Conservation (phyloP, 805 yeast species). For the Wickerhamiella galacta region DNA sequence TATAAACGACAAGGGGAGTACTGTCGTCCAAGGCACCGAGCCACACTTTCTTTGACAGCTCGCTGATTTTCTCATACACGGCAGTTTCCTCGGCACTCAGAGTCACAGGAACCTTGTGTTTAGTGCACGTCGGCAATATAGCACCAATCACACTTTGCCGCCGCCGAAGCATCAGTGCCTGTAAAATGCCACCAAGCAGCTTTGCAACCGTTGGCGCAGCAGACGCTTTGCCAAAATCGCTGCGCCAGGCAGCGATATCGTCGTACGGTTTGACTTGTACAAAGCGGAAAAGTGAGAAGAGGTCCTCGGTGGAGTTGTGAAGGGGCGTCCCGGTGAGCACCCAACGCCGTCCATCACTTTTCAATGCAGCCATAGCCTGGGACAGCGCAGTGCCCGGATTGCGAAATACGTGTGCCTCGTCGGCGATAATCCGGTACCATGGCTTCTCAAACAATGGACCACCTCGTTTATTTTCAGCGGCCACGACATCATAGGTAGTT, state of each 20-base stretch:
- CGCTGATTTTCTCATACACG: no score
- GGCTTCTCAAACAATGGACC: slow-evolving; percentile 12
- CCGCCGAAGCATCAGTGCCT: slow-evolving; percentile 29
- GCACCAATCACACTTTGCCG: slow-evolving; percentile 25
- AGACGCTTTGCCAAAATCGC: slow-evolving; percentile 16
- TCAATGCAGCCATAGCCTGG: slow-evolving; percentile 29
- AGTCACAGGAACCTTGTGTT: slow-evolving; percentile 1
- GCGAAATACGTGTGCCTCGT: slow-evolving; percentile 50
- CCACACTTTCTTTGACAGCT: no score
- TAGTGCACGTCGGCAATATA: slow-evolving; percentile 9
- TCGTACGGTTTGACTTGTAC: slow-evolving; percentile 18
- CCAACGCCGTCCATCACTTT: slow-evolving; percentile 32
- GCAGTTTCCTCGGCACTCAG: slow-evolving; percentile 2
- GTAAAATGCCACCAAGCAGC: slow-evolving; percentile 18
- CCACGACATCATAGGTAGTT: slow-evolving; percentile 21
- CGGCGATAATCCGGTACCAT: slow-evolving; percentile 44
- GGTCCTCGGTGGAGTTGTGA: slow-evolving; percentile 38
- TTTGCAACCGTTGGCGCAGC: slow-evolving; percentile 5
- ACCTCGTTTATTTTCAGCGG: slow-evolving; percentile 14
- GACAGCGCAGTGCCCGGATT: slow-evolving; percentile 32
- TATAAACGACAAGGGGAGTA: slow-evolving; percentile 3
- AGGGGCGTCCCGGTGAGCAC: slow-evolving; percentile 50
- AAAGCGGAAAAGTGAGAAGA: slow-evolving; percentile 34
- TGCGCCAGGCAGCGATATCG: slow-evolving; percentile 15
- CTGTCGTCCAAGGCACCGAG: no score